These are phyloP conservation scores for Yamadazyma dushanensis DNA, from an alignment of 1,139 yeast species.

Conservation along the genomic window DNA sequence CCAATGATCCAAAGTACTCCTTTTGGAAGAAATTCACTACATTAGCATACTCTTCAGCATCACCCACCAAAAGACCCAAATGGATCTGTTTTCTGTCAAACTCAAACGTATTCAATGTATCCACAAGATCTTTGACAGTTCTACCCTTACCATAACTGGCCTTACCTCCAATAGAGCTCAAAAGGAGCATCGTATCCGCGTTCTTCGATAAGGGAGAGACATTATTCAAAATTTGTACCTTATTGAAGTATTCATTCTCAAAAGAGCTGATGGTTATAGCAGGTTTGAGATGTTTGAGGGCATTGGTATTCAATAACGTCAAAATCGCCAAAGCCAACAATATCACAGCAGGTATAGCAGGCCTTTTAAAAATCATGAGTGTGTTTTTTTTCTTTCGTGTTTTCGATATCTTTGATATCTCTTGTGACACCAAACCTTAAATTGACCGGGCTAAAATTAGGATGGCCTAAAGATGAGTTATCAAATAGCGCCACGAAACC, in stretches of 20 bases:
- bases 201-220: constrained; percentile 10
- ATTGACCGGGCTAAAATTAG: too few species aligned
- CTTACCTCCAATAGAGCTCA: constrained; percentile 25
- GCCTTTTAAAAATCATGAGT: constrained; percentile 1
- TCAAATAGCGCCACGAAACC: too few species aligned
- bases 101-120: constrained; percentile 21
- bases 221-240: constrained; percentile 12
- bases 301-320: not conserved
- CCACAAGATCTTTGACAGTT: constrained; percentile 23
- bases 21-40: constrained; percentile 19
- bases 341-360: not conserved
- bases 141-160: constrained; percentile 31
- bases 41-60: constrained; percentile 22
- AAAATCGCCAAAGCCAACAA: not conserved
- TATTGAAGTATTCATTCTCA: constrained; percentile 4
- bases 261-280: not conserved
- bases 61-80: constrained; percentile 31
- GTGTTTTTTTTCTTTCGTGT: too few species aligned
- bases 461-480: too few species aligned
- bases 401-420: too few species aligned
- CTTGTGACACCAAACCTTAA: not conserved
- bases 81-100: constrained; percentile 21
- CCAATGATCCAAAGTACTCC: constrained; percentile 12
- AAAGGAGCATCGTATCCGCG: constrained; percentile 21
- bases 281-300: not conserved